phyloP scores from a whole-genome alignment of 2,329 filamentous ascomycete genomes.

The Plenodomus lindquistii region DNA sequence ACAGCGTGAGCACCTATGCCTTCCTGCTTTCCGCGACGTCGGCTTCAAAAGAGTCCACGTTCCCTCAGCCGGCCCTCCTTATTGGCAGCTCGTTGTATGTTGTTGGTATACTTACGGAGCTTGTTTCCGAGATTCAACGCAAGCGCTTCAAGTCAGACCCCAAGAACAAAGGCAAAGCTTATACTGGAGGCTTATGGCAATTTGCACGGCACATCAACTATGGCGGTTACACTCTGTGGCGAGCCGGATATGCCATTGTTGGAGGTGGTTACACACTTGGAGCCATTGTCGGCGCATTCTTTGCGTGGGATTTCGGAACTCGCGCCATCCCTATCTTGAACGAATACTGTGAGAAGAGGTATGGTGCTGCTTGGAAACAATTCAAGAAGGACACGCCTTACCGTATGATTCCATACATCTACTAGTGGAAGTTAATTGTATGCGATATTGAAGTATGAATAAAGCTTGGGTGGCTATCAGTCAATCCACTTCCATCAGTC shows the following conservation, averaged over 20 bases:
- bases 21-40: constrained; percentile 57
- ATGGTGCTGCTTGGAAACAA: constrained; percentile 46
- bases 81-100: constrained; percentile 56
- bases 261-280: constrained; percentile 54
- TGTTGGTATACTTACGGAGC: constrained; percentile 59
- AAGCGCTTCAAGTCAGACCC: constrained; percentile 56
- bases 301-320: constrained; percentile 51
- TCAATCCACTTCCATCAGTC: no score
- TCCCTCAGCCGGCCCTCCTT: constrained; percentile 49
- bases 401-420: constrained; percentile 39
- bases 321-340: constrained; percentile 54
- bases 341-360: constrained; percentile 52
- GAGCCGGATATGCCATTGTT: constrained; percentile 54
- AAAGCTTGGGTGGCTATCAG: no score
- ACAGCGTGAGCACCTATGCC: constrained; percentile 60
- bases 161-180: constrained; percentile 57
- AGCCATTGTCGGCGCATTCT: constrained; percentile 46
- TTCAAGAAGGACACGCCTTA: constrained; percentile 49
- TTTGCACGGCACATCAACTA: constrained; percentile 60
- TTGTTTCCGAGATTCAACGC: constrained; percentile 61
- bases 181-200: constrained; percentile 53
- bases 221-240: constrained; percentile 57
- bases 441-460: no score
- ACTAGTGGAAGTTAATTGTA: no score
- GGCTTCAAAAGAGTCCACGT: constrained; percentile 44